Percentiles rank a stretch among this genome's conserved stretches.
phyloP scores from a whole-genome alignment of 139 green algal genomes.

The Edaphochlamys debaryana region DNA sequence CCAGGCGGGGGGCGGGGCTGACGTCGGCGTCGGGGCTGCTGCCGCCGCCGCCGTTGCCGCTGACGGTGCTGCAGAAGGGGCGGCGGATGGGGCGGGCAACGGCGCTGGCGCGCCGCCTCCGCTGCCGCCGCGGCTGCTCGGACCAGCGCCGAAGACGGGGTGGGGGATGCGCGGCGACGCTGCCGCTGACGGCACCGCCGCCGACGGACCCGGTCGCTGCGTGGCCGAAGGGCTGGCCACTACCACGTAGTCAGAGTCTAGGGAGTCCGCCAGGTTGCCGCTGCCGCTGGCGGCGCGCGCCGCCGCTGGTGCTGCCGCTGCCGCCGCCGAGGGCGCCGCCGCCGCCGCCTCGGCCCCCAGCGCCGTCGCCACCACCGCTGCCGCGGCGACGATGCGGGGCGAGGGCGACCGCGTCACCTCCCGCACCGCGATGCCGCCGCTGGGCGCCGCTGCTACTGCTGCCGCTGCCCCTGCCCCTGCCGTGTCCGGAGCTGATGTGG shows the following conservation, averaged over 20 bases:
- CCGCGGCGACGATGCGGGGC: background rate
- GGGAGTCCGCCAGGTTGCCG: background rate
- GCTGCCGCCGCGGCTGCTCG: constrained; percentile 1
- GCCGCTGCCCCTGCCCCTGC: too few relatives aligned
- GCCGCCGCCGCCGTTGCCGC: background rate
- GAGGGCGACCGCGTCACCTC: constrained; percentile 16
- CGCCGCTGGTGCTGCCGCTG: background rate
- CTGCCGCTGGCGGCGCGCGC: background rate
- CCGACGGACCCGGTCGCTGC: background rate
- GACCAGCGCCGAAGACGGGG: background rate
- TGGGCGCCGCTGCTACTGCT: background rate
- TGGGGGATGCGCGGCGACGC: constrained; percentile 6
- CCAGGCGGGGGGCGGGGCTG: background rate
- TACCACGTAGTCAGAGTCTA: constrained; percentile 32
- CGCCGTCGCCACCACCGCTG: background rate
- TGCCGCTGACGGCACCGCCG: background rate
- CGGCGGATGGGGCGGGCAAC: constrained; percentile 26
- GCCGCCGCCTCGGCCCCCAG: background rate
- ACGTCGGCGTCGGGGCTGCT: constrained; percentile 45
- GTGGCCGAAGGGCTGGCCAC: constrained; percentile 7
- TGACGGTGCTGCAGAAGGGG: constrained; percentile 32
- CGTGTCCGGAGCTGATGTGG: background rate
- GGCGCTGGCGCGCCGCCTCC: background rate
- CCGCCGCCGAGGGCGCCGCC: background rate
- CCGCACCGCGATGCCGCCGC: background rate